These are phyloP conservation scores for Leccinum subfulvum DNA, from an alignment of 1,284 basidiomycete species.

Conservation along the genomic window DNA sequence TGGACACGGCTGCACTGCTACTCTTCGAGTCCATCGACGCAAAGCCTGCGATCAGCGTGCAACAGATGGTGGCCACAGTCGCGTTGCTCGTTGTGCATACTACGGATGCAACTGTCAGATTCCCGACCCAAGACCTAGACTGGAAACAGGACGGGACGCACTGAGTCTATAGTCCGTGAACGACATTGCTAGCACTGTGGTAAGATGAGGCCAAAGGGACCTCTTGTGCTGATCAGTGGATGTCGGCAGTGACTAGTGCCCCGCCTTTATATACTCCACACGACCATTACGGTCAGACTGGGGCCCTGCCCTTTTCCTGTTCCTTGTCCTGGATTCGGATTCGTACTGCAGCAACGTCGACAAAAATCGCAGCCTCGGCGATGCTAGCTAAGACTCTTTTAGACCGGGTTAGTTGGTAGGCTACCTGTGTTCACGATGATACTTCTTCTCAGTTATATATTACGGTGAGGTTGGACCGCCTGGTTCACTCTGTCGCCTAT, in stretches of 20 bases:
- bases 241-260: background rate
- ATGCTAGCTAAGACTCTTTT: background rate
- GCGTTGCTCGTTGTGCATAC: constrained; percentile 9
- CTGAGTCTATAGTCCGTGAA: background rate
- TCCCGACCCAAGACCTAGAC: background rate
- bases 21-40: background rate
- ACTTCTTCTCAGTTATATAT: background rate
- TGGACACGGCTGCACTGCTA: background rate
- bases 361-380: background rate
- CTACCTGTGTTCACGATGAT: background rate
- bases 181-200: background rate
- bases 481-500: background rate
- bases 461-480: background rate
- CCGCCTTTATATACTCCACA: background rate
- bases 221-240: background rate
- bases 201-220: background rate
- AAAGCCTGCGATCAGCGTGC: background rate
- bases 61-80: constrained; percentile 10
- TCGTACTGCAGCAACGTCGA: no score
- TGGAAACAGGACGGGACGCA: background rate
- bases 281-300: background rate
- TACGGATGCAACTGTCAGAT: background rate
- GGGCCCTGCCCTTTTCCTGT: background rate
- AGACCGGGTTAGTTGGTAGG: background rate
- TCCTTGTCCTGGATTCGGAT: no score